Percentiles rank a stretch among this genome's conserved stretches.
These are phyloP conservation scores for Colletotrichum orchidophilum DNA, from an alignment of 2,329 filamentous ascomycete genomes.

Conservation along the genomic window DNA sequence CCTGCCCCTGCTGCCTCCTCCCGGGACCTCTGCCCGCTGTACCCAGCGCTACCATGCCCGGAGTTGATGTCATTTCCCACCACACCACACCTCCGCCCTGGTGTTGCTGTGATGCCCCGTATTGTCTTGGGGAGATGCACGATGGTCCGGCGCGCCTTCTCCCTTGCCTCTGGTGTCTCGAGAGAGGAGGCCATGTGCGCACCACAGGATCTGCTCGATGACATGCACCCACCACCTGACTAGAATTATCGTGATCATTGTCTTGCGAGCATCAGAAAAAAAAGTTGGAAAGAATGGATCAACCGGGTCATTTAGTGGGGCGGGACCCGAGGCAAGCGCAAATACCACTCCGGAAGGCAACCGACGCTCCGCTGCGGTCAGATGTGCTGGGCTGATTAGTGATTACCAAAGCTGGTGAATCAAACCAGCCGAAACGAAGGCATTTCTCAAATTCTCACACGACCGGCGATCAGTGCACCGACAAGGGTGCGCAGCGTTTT, in stretches of 20 bases:
- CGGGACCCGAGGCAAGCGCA: constrained; percentile 1
- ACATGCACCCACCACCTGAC: neutral
- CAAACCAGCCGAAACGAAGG: constrained; percentile 30
- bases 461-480: constrained; percentile 21
- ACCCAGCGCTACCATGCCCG: constrained; percentile 18
- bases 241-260: neutral
- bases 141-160: constrained; percentile 7
- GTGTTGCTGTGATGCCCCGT: constrained; percentile 17
- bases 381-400: neutral
- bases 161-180: neutral
- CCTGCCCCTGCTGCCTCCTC: constrained; percentile 22
- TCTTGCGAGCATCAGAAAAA: neutral
- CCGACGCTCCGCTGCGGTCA: constrained; percentile 5
- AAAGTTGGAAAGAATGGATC: neutral
- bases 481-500: neutral
- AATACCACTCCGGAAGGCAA: constrained; percentile 11
- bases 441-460: constrained; percentile 22
- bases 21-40: constrained; percentile 26
- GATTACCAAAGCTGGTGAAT: constrained; percentile 16
- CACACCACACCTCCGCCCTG: constrained; percentile 30
- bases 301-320: neutral
- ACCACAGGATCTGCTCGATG: constrained; percentile 10
- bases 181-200: neutral
- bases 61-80: constrained; percentile 33
- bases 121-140: constrained; percentile 20